A percentile compares a stretch with the other conserved stretches of the same genome.
Evolutionary conservation across 306 rosid species (phyloP).

Genomic region (Fragaria nilgerrensis): DNA sequence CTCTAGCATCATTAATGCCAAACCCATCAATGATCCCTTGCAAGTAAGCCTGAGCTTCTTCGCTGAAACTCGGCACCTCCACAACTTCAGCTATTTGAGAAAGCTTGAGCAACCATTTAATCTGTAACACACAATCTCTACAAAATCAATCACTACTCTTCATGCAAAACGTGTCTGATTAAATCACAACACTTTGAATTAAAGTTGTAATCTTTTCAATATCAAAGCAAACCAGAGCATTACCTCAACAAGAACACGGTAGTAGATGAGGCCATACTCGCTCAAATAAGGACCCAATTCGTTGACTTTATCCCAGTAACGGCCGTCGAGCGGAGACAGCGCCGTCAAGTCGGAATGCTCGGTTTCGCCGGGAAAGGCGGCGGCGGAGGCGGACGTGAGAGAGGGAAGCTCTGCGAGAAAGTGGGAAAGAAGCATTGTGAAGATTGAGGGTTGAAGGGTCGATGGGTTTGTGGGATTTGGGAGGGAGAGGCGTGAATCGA

Average conservation of each 20-base stretch:
- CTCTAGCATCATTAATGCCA: slow-evolving; percentile 56
- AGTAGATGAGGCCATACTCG: slow-evolving; percentile 60
- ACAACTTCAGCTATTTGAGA: slow-evolving; percentile 57
- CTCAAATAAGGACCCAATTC: slow-evolving; percentile 55
- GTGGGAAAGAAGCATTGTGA: not conserved
- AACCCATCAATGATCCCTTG: slow-evolving; percentile 57
- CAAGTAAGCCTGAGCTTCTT: slow-evolving; percentile 51
- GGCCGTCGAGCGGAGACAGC: slow-evolving; percentile 75
- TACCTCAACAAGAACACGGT: slow-evolving; percentile 67
- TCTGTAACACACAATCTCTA: slow-evolving; percentile 26
- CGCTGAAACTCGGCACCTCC: slow-evolving; percentile 76
- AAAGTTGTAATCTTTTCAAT: not conserved
- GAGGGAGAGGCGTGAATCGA: not conserved
- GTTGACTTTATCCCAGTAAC: slow-evolving; percentile 59
- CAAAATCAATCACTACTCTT: not conserved
- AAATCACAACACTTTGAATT: not conserved
- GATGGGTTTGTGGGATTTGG: not conserved
- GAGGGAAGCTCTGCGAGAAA: slow-evolving; percentile 21
- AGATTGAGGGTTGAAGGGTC: not conserved
- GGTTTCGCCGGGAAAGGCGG: not conserved
- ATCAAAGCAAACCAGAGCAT: not conserved
- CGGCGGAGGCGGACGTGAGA: slow-evolving; percentile 28
- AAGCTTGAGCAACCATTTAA: slow-evolving; percentile 73
- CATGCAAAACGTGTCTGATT: not conserved
- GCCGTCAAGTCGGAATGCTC: slow-evolving; percentile 57